A percentile compares a stretch with the other conserved stretches of the same genome.
Evolutionary conservation across 352 stramenopile genomes (phyloP).

Genomic region (Phytophthora tubulina): DNA sequence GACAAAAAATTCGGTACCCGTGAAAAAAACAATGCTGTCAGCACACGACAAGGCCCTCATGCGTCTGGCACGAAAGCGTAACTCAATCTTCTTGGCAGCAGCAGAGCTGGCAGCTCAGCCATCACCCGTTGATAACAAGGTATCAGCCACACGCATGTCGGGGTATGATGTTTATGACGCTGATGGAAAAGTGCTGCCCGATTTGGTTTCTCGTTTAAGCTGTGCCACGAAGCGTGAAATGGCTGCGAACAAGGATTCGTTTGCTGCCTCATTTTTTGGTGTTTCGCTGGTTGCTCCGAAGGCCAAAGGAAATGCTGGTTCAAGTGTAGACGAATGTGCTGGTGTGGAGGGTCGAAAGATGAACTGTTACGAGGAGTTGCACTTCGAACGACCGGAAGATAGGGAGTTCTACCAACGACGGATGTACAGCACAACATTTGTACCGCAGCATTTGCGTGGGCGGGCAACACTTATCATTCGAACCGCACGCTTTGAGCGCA

Average conservation of each 20-base stretch:
- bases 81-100: conserved; percentile 50
- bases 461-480: conserved; percentile 49
- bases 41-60: conserved; percentile 51
- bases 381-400: conserved; percentile 48
- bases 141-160: conserved; percentile 8
- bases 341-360: neutral
- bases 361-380: conserved; percentile 50
- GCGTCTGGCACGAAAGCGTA: conserved; percentile 50
- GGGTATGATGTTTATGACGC: conserved; percentile 35
- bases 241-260: conserved; percentile 20
- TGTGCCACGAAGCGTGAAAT: conserved; percentile 33
- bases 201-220: conserved; percentile 30
- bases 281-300: conserved; percentile 26
- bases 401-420: conserved; percentile 56
- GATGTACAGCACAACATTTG: conserved; percentile 62
- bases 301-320: conserved; percentile 12
- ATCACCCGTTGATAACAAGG: conserved; percentile 4
- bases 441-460: conserved; percentile 48
- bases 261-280: conserved; percentile 34
- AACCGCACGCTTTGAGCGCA: conserved; percentile 52
- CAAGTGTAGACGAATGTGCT: neutral
- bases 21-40: conserved; percentile 30
- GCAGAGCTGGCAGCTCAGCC: conserved; percentile 10
- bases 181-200: conserved; percentile 23
- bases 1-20: conserved; percentile 53